phyloP scores from a whole-genome alignment of 2,329 filamentous ascomycete genomes.

The Diaporthe citrichinensis region DNA sequence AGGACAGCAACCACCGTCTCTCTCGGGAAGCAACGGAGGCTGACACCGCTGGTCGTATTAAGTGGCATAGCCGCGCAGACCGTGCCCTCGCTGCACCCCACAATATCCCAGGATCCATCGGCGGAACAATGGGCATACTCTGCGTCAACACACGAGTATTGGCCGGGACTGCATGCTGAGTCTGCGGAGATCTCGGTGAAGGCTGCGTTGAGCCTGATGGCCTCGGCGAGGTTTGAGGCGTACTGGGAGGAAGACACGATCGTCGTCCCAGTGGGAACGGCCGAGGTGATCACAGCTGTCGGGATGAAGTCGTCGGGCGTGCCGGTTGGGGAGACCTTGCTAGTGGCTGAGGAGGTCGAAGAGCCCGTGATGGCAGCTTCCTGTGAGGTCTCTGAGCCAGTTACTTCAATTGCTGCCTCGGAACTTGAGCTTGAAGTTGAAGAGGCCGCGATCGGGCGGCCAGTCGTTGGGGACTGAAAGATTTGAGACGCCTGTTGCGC shows the following conservation, averaged over 20 bases:
- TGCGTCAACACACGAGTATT: slow-evolving; percentile 68
- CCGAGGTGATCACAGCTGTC: slow-evolving; percentile 52
- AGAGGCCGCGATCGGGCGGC: slow-evolving; percentile 18
- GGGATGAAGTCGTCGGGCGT: slow-evolving; percentile 57
- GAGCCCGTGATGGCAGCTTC: slow-evolving; percentile 26
- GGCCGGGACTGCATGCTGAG: slow-evolving; percentile 61
- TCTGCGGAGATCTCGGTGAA: slow-evolving; percentile 60
- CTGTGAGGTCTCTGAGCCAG: background rate
- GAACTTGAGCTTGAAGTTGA: slow-evolving; percentile 37
- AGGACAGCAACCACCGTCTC: slow-evolving; percentile 59
- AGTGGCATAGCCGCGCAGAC: slow-evolving; percentile 70
- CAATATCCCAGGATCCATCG: slow-evolving; percentile 59
- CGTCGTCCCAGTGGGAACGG: slow-evolving; percentile 51
- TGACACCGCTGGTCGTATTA: slow-evolving; percentile 61
- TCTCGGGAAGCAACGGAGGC: slow-evolving; percentile 62
- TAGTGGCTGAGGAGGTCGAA: background rate
- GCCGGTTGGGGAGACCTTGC: slow-evolving; percentile 52
- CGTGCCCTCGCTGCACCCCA: slow-evolving; percentile 51
- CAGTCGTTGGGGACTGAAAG: slow-evolving; percentile 1
- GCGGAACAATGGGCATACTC: slow-evolving; percentile 61
- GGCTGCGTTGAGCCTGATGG: slow-evolving; percentile 61
- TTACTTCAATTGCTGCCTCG: background rate
- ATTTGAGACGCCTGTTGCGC: background rate
- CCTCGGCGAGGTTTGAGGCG: slow-evolving; percentile 60
- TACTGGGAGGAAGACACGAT: slow-evolving; percentile 59